Conservation (phyloP, 208 protist genomes). For the Acanthamoeba healyi region DNA sequence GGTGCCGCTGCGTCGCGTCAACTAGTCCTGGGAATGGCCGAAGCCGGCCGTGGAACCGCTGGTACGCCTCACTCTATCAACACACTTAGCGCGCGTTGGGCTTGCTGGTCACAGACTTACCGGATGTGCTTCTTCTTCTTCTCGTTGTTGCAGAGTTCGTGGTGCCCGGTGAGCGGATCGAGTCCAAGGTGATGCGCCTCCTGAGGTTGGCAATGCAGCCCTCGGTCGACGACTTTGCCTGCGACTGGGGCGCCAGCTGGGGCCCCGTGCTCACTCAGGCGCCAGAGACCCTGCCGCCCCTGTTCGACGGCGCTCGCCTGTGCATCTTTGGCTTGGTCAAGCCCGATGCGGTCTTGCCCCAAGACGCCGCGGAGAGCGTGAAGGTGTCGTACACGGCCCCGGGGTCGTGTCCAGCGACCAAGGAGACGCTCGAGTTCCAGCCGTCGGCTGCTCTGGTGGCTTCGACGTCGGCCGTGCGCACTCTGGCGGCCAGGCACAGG, state of each 20-base stretch:
- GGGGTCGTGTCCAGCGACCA: neutral
- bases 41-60: constrained; percentile 47
- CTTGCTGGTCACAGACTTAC: too few species aligned
- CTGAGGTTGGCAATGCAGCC: constrained; percentile 56
- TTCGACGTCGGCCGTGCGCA: neutral
- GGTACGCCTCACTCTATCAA: neutral
- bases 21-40: constrained; percentile 83
- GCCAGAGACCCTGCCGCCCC: neutral
- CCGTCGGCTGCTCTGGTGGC: neutral
- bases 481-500: neutral
- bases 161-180: constrained; percentile 58
- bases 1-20: constrained; percentile 62
- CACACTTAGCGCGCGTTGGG: neutral
- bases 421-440: neutral
- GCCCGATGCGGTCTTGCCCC: neutral
- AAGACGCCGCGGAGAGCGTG: neutral
- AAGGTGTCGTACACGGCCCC: neutral
- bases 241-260: constrained; percentile 48
- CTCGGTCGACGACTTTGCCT: constrained; percentile 13
- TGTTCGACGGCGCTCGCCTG: constrained; percentile 42
- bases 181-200: constrained; percentile 68
- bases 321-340: constrained; percentile 39
- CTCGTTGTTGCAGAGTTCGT: constrained; percentile 55
- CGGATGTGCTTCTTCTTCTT: neutral
- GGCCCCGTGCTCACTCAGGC: neutral